A percentile compares a stretch with the other conserved stretches of the same genome.
Conservation (phyloP, 2,329 filamentous ascomycete species). For the Aphanocladium album region DNA sequence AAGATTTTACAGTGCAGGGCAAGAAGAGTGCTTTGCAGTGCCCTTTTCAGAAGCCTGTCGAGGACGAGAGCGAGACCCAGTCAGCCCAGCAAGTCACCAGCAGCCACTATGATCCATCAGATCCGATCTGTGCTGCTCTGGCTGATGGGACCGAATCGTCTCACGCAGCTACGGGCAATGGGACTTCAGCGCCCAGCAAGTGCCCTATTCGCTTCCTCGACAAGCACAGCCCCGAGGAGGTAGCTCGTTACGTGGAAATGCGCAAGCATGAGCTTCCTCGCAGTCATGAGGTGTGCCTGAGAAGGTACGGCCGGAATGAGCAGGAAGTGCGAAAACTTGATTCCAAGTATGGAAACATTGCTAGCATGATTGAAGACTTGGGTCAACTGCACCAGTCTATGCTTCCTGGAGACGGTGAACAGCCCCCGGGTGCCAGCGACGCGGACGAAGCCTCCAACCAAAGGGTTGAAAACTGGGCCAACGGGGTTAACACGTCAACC, state of each 20-base stretch:
- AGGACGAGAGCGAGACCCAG: slow-evolving; percentile 26
- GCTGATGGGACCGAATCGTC: slow-evolving; percentile 51
- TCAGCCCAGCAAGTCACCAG: slow-evolving; percentile 20
- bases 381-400: slow-evolving; percentile 84
- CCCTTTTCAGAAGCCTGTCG: slow-evolving; percentile 60
- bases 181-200: slow-evolving; percentile 51
- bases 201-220: slow-evolving; percentile 92
- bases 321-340: slow-evolving; percentile 82
- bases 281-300: slow-evolving; percentile 88
- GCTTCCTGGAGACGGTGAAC: slow-evolving; percentile 58
- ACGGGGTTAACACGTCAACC: slow-evolving; percentile 59
- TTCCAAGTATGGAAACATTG: slow-evolving; percentile 87
- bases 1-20: slow-evolving; percentile 85
- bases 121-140: slow-evolving; percentile 62
- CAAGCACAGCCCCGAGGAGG: slow-evolving; percentile 87
- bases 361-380: slow-evolving; percentile 90
- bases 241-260: slow-evolving; percentile 87
- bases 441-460: slow-evolving; percentile 55
- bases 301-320: slow-evolving; percentile 82
- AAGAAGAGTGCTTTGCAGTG: slow-evolving; percentile 75
- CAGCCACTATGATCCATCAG: slow-evolving; percentile 43
- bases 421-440: slow-evolving; percentile 32
- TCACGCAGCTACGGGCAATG: slow-evolving; percentile 37
- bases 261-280: slow-evolving; percentile 93
- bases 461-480: slow-evolving; percentile 81